Conservation (phyloP, 345 rosid species). For the Ceriops decandra region DNA sequence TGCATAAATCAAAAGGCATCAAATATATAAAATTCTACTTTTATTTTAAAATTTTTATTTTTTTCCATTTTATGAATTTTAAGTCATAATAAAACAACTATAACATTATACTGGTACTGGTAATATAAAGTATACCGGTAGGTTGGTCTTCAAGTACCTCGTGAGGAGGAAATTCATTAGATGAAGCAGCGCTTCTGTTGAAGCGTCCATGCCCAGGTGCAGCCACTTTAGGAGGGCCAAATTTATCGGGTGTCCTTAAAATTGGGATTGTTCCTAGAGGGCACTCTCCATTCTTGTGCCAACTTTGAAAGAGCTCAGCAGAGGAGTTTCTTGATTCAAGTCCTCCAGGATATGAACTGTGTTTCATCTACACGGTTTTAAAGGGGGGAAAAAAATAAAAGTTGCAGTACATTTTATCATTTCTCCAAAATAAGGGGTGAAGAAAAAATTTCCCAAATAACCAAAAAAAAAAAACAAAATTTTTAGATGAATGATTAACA, state of each 20-base stretch:
- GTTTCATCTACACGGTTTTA: conserved; percentile 15
- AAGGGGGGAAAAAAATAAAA: neutral
- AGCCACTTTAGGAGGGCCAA: neutral
- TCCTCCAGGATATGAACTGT: conserved; percentile 8
- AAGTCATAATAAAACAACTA: too few species aligned
- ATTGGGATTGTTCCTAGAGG: conserved; percentile 32
- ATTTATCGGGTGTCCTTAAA: neutral
- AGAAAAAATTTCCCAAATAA: too few species aligned
- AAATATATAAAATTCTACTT: too few species aligned
- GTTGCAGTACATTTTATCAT: too few species aligned
- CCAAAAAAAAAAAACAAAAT: too few species aligned
- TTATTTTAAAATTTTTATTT: too few species aligned
- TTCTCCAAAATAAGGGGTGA: too few species aligned
- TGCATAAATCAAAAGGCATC: too few species aligned
- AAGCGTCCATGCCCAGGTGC: neutral
- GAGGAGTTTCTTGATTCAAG: neutral
- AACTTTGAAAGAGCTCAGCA: conserved; percentile 4
- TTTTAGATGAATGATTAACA: too few species aligned
- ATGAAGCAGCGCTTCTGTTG: too few species aligned
- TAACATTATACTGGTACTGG: too few species aligned
- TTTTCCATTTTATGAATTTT: too few species aligned
- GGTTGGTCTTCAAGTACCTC: conserved; percentile 8
- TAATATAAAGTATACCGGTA: neutral
- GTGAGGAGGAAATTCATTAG: neutral
- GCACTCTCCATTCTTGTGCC: conserved; percentile 21